Base-by-base conservation (phyloP, 73 alveolate species). In the Paraurostyla sp. region DNA sequence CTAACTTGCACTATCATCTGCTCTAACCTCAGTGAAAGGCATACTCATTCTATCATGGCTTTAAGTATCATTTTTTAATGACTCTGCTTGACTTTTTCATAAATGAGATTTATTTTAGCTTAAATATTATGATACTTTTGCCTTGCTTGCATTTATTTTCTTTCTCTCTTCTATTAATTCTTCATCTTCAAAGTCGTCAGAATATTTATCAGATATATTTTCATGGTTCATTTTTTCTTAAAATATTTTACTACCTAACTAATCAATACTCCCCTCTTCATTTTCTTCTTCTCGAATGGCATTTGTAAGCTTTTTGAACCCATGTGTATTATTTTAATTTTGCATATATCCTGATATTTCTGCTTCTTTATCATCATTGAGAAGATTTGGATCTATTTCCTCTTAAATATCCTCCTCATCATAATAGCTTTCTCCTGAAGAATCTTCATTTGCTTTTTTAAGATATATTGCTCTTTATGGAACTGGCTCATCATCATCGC, bases 1-100 rank as follows among this genome's bases (percentile, higher is more conserved):
- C 35, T 69, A 29, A 25, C 84, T 69, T 36, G 84, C 84, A 69
- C 84, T 69, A 35, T 69, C 84, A 3, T 69, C 84, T 9, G 84
- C 84, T 25, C 41, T 69, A 18, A 69, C 84, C 29, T 69, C 78
- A 9, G 78, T 45, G 4, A 60, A 30, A 33, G 52, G 13, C 25
- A 60, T n/a, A n/a, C n/a, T n/a, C n/a, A n/a, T n/a, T n/a, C n/a
- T n/a, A n/a, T n/a, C n/a, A n/a, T n/a, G n/a, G n/a, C n/a, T n/a
- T n/a, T n/a, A 60, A 27, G 27, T 3, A 4, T 60, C 32, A 27
- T 60, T 20, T 60, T 60, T 6, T 33, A 7, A 27, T 30, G 22
- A 9, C 22, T 60, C 32, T 27, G 9, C 7, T 13, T 27, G 15
- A 30, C 50, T 60, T 16, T 25, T 29, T 33, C 78, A 6, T 30